phyloP scores from a whole-genome alignment of 1,139 yeast species.

The Saccharomyces hybrid region DNA sequence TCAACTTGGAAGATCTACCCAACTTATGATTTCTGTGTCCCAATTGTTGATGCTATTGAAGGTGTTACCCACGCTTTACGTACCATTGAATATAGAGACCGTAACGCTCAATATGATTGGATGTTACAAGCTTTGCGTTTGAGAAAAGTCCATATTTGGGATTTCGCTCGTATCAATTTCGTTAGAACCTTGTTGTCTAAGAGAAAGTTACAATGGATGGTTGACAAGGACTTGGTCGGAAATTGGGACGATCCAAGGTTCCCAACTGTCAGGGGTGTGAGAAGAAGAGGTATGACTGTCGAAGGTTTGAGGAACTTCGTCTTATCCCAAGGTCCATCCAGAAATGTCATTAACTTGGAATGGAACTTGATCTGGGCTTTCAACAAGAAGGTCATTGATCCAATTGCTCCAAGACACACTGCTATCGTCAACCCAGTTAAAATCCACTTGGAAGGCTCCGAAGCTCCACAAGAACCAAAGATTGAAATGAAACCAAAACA shows the following conservation, averaged over 20 bases:
- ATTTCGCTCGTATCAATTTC: slow-evolving; percentile 92
- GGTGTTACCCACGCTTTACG: slow-evolving; percentile 97
- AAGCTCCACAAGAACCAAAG: slow-evolving; percentile 59
- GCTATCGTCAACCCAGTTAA: slow-evolving; percentile 67
- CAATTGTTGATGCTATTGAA: slow-evolving; percentile 87
- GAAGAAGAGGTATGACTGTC: slow-evolving; percentile 98
- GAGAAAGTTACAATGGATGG: slow-evolving; percentile 98
- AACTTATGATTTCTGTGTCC: slow-evolving; percentile 96
- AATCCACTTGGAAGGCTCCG: slow-evolving; percentile 47
- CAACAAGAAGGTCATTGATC: slow-evolving; percentile 94
- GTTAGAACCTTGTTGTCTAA: slow-evolving; percentile 89
- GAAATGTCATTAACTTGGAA: slow-evolving; percentile 89
- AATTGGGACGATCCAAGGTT: slow-evolving; percentile 99
- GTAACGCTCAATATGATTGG: slow-evolving; percentile 98
- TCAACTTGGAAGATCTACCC: slow-evolving; percentile 90
- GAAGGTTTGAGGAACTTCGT: slow-evolving; percentile 93
- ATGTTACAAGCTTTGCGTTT: slow-evolving; percentile 70
- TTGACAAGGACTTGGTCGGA: slow-evolving; percentile 73
- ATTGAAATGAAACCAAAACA: slow-evolving; percentile 82
- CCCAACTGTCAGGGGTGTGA: slow-evolving; percentile 98
- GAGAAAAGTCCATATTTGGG: slow-evolving; percentile 95
- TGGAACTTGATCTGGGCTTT: slow-evolving; percentile 97
- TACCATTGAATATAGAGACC: slow-evolving; percentile 96
- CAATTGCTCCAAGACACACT: slow-evolving; percentile 90
- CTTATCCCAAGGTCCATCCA: slow-evolving; percentile 93